Conservation (phyloP, 2,329 filamentous ascomycete genomes). For the Diplocarpon rosae region DNA sequence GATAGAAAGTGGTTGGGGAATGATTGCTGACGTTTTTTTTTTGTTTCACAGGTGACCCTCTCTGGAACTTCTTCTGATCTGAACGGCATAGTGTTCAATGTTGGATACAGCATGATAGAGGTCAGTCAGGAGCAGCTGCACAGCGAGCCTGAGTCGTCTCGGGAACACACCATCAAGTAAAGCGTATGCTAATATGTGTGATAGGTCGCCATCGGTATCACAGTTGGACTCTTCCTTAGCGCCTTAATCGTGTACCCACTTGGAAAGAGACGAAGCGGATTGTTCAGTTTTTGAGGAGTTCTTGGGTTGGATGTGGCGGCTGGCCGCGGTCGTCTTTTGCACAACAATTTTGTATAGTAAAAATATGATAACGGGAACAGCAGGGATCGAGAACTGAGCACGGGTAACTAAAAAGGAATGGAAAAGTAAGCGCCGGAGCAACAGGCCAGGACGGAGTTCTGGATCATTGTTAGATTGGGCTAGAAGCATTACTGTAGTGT, state of each 20-base stretch:
- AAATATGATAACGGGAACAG: no score
- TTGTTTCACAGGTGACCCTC: conserved; percentile 9
- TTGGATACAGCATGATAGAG: conserved; percentile 32
- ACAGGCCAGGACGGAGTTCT: neutral
- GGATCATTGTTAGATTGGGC: neutral
- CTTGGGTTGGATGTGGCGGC: neutral
- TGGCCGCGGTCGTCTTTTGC: no score
- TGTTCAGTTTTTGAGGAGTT: conserved; percentile 30
- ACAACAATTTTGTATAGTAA: no score
- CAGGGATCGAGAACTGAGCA: no score
- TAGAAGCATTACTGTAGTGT: neutral
- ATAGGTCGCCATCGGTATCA: conserved; percentile 31
- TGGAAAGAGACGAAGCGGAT: conserved; percentile 31
- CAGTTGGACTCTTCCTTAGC: conserved; percentile 31
- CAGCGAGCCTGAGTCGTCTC: no score
- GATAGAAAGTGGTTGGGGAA: neutral
- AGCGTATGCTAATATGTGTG: no score
- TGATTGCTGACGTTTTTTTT: conserved; percentile 7
- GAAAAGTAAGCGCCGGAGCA: conserved; percentile 6
- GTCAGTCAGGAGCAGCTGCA: no score
- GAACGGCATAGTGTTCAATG: conserved; percentile 30
- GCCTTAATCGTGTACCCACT: conserved; percentile 32
- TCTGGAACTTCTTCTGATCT: conserved; percentile 18
- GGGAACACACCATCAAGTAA: no score
- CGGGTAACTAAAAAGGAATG: neutral